phyloP scores from a whole-genome alignment of 352 stramenopile genomes.

The Hyaloperonospora brassicae region DNA sequence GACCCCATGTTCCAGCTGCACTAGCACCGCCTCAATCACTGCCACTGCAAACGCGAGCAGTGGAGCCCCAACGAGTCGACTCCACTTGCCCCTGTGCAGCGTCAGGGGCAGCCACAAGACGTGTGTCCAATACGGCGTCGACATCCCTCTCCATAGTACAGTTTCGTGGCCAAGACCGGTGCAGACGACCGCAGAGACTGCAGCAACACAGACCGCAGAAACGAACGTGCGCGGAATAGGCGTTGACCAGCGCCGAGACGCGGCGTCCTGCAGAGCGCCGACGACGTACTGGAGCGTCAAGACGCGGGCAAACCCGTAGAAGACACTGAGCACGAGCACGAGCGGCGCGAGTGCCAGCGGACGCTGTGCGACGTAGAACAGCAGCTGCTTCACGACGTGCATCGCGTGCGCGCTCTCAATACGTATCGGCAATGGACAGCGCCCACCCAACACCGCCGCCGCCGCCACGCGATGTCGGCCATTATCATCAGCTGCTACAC shows the following conservation, averaged over 20 bases:
- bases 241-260: constrained; percentile 36
- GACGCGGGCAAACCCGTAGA: constrained; percentile 69
- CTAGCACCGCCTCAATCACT: constrained; percentile 39
- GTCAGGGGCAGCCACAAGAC: constrained; percentile 59
- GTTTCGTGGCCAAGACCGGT: no score
- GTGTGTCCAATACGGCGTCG: constrained; percentile 39
- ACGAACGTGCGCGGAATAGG: constrained; percentile 52
- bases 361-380: constrained; percentile 60
- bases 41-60: constrained; percentile 51
- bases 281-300: constrained; percentile 47
- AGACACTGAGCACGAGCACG: constrained; percentile 43
- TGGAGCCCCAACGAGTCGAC: constrained; percentile 56
- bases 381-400: constrained; percentile 26
- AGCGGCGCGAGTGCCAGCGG: constrained; percentile 39
- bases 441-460: no score
- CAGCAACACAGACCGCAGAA: constrained; percentile 33
- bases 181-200: no score
- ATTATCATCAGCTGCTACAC: no score
- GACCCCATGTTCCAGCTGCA: neutral
- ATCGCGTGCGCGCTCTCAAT: no score
- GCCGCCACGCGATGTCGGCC: no score
- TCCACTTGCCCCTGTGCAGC: constrained; percentile 34
- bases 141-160: neutral
- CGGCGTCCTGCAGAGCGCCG: constrained; percentile 40
- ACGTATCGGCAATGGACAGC: no score